Evolutionary conservation across 352 stramenopile genomes (phyloP).

Genomic region (Phytophthora hibernalis): DNA sequence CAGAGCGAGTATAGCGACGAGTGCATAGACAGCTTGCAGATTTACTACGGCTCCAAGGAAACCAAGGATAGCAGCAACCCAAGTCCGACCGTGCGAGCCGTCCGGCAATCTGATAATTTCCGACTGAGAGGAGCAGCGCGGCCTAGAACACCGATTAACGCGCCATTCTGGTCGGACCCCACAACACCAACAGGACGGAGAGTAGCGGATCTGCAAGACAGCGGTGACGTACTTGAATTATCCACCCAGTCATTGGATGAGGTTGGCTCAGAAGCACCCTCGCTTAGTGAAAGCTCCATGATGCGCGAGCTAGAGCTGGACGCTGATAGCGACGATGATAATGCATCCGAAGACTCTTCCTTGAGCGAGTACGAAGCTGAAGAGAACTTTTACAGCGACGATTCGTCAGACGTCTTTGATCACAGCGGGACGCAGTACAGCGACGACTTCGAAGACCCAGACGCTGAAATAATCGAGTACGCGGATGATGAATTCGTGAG

Average conservation of each 20-base stretch:
- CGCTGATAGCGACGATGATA: constrained; percentile 52
- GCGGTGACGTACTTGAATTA: constrained; percentile 30
- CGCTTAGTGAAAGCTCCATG: constrained; percentile 67
- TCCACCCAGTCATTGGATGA: constrained; percentile 43
- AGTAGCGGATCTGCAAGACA: constrained; percentile 20
- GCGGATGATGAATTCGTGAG: constrained; percentile 66
- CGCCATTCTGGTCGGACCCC: constrained; percentile 14
- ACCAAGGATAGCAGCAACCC: constrained; percentile 22
- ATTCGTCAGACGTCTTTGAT: constrained; percentile 73
- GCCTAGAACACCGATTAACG: constrained; percentile 3
- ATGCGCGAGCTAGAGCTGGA: constrained; percentile 65
- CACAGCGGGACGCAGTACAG: constrained; percentile 79
- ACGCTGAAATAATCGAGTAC: constrained; percentile 85
- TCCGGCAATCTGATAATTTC: constrained; percentile 11
- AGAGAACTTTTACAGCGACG: constrained; percentile 89
- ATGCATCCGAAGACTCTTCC: constrained; percentile 54
- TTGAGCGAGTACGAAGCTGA: constrained; percentile 79
- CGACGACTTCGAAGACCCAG: constrained; percentile 82
- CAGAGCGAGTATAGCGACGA: constrained; percentile 84
- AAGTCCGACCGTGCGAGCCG: constrained; percentile 7
- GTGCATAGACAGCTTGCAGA: constrained; percentile 77
- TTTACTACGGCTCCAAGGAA: constrained; percentile 62
- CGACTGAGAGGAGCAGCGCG: constrained; percentile 5
- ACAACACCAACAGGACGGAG: constrained; percentile 1
- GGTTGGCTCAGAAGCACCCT: constrained; percentile 32